These are phyloP conservation scores for Phytophthora cajani DNA, from an alignment of 352 stramenopile genomes.

Conservation along the genomic window DNA sequence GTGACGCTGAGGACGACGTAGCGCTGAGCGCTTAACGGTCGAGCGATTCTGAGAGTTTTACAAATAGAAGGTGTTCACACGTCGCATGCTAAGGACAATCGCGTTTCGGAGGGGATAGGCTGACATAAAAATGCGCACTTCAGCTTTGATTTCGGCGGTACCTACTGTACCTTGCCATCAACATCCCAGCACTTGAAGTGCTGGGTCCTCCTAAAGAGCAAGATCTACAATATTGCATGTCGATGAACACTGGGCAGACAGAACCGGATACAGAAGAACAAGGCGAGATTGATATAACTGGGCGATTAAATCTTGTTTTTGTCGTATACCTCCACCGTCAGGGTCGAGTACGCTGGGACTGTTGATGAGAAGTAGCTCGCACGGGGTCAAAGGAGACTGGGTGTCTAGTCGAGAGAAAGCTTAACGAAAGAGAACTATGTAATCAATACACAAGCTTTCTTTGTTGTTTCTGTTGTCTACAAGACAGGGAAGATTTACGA, in stretches of 20 bases:
- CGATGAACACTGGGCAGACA: too few species aligned
- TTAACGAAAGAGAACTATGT: too few species aligned
- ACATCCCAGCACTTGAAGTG: neutral
- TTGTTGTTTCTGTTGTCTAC: too few species aligned
- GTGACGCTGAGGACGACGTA: conserved; percentile 8
- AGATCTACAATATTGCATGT: too few species aligned
- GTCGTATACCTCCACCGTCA: neutral
- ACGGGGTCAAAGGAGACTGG: neutral
- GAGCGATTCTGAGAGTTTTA: conserved; percentile 4
- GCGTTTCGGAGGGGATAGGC: neutral
- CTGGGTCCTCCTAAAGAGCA: too few species aligned
- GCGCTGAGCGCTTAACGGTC: neutral
- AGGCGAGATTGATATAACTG: too few species aligned
- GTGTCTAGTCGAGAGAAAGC: too few species aligned
- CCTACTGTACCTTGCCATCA: neutral
- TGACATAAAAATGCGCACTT: conserved; percentile 19
- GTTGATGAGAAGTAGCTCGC: neutral
- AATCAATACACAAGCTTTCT: too few species aligned
- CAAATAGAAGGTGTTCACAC: conserved; percentile 5
- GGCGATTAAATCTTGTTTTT: neutral
- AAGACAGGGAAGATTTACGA: too few species aligned
- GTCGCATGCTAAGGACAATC: conserved; percentile 5
- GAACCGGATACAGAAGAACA: too few species aligned
- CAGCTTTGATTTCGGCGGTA: conserved; percentile 1
- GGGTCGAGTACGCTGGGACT: neutral